Evolutionary conservation across 2,329 filamentous ascomycete species (phyloP).

Genomic region (Aspergillus sp.): DNA sequence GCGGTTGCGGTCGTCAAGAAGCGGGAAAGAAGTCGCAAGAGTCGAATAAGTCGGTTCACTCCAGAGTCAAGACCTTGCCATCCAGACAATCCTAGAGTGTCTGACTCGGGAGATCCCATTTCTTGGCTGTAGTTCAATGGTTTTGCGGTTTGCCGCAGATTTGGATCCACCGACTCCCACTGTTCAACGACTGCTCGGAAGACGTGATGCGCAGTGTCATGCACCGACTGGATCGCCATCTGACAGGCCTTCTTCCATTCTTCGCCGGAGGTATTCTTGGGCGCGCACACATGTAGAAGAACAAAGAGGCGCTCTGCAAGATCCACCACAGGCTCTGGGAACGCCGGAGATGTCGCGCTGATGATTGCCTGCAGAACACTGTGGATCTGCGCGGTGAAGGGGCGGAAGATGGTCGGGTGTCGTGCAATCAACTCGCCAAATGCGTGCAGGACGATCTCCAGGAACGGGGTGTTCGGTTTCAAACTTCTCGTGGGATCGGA

Average conservation of each 20-base stretch:
- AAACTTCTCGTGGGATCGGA: slow-evolving; percentile 35
- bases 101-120: slow-evolving; percentile 38
- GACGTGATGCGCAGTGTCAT: slow-evolving; percentile 71
- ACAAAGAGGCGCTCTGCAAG: slow-evolving; percentile 66
- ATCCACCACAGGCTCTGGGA: slow-evolving; percentile 54
- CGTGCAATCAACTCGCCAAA: slow-evolving; percentile 72
- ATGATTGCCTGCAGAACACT: slow-evolving; percentile 60
- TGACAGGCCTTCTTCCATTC: slow-evolving; percentile 74
- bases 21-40: slow-evolving; percentile 64
- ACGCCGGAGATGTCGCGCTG: slow-evolving; percentile 57
- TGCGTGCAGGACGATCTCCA: slow-evolving; percentile 69
- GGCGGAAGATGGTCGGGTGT: slow-evolving; percentile 80
- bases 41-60: slow-evolving; percentile 63
- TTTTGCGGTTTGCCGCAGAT: slow-evolving; percentile 29
- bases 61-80: slow-evolving; percentile 79
- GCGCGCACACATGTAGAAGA: slow-evolving; percentile 74
- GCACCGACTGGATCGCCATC: slow-evolving; percentile 62
- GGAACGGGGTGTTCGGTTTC: slow-evolving; percentile 48
- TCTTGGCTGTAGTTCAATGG: slow-evolving; percentile 36
- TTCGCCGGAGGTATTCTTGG: slow-evolving; percentile 72
- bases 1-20: slow-evolving; percentile 66
- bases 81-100: slow-evolving; percentile 54
- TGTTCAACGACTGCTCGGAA: slow-evolving; percentile 78
- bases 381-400: slow-evolving; percentile 68
- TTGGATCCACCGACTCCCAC: slow-evolving; percentile 67